Base-by-base conservation (phyloP, 1,139 yeast species). In the Kazachstania sp. region DNA sequence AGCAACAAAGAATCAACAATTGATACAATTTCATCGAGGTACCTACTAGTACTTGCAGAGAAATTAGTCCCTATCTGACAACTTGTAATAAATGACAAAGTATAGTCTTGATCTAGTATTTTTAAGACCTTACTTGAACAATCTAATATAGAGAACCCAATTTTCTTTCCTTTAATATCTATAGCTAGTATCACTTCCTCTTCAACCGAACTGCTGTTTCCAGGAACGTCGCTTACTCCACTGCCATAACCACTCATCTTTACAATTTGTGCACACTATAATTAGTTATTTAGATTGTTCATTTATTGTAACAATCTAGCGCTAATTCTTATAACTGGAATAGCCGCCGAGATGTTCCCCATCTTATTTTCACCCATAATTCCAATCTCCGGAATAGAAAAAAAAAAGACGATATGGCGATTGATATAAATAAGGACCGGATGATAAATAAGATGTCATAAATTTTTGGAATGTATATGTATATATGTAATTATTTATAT, bases 121-220 rank as follows among this genome's bases (percentile, higher is more conserved):
- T 43, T 45, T 30, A 57, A 45, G 8, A 48, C 42, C 20, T 44
- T 44, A 2, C 43, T n/a, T 8, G 41, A 30, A 16, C 46, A 44
- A 34, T 56, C 52, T 3, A 50, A 34, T 7, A 57, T n/a, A 3
- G 54, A 47, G 19, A 49, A 50, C 1, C 61, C 60, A 2, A 56
- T 19, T 23, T 45, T 51, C 4, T 45, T 37, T 16, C 44, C 41
- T 16, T 32, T 37, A 0, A 49, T 36, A 26, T 57, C 55, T 8
- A 56, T 5, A 37, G 55, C 52, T 6, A 57, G 26, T 2, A 57
- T 39, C 5, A 32, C 12, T 6, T 18, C 36, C 2, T 7, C 36
- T 13, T 15, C 36, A n/a, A 32, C 8, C 5, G 28, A 32, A 32
- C 36, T 2, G 11, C 2, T 4, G 12, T 18, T 20, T 19, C 15